Percentiles rank a stretch among this genome's conserved stretches.
phyloP scores from a whole-genome alignment of 345 rosid genomes.

The Euphorbia tirucalli region DNA sequence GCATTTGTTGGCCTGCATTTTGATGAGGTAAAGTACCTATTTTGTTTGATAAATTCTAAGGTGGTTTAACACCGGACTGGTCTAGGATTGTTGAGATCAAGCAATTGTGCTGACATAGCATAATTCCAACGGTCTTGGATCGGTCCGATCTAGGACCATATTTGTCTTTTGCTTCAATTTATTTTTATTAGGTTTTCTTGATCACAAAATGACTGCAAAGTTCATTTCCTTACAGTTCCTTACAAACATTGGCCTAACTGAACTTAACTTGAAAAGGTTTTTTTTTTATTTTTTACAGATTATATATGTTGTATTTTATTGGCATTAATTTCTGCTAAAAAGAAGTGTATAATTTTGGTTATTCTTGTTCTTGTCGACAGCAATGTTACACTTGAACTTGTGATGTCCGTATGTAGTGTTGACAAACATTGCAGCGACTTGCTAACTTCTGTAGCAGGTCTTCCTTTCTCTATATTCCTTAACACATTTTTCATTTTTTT shows the following conservation, averaged over 20 bases:
- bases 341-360: too few species aligned
- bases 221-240: constrained; percentile 51
- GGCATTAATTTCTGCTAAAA: too few species aligned
- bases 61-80: too few species aligned
- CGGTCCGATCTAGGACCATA: too few species aligned
- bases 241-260: constrained; percentile 64
- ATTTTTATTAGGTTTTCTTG: constrained; percentile 12
- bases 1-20: constrained; percentile 84
- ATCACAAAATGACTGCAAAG: constrained; percentile 7
- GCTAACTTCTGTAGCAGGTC: constrained; percentile 80
- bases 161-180: neutral
- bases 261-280: constrained; percentile 82
- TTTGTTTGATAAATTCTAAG: too few species aligned
- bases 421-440: constrained; percentile 66
- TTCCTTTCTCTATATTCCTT: constrained; percentile 7
- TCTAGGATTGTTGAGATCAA: too few species aligned
- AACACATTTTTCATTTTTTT: too few species aligned
- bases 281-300: neutral
- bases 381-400: constrained; percentile 50
- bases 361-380: constrained; percentile 36
- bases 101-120: too few species aligned
- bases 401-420: constrained; percentile 68
- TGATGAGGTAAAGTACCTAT: constrained; percentile 75
- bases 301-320: neutral
- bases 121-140: too few species aligned